A percentile compares a stretch with the other conserved stretches of the same genome.
phyloP scores from a whole-genome alignment of 2,329 filamentous ascomycete genomes.

The Coniochaeta ligniaria region DNA sequence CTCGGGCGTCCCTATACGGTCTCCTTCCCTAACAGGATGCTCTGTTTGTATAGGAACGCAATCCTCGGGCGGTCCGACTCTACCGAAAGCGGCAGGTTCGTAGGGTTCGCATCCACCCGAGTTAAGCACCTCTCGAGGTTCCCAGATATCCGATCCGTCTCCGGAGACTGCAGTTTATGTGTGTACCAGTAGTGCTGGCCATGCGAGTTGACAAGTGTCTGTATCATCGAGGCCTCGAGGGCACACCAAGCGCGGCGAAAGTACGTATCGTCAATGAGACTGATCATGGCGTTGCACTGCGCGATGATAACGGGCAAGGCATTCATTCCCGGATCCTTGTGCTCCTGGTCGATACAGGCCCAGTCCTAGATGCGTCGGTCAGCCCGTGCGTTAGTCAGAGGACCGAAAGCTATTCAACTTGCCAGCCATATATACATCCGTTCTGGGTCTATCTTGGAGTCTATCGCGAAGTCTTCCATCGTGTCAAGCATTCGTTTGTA shows the following conservation, averaged over 20 bases:
- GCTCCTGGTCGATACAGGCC: slow-evolving; percentile 28
- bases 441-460: slow-evolving; percentile 14
- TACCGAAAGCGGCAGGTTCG: not conserved
- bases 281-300: slow-evolving; percentile 31
- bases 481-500: slow-evolving; percentile 22
- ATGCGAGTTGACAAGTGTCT: slow-evolving; percentile 22
- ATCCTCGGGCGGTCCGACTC: not conserved
- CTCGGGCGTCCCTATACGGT: too few species aligned
- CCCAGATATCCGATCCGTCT: not conserved
- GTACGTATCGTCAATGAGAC: slow-evolving; percentile 25
- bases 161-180: not conserved
- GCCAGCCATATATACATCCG: slow-evolving; percentile 21
- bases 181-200: slow-evolving; percentile 22
- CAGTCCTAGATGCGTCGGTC: slow-evolving; percentile 19
- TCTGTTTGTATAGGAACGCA: not conserved
- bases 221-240: slow-evolving; percentile 24
- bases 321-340: slow-evolving; percentile 21
- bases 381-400: not conserved
- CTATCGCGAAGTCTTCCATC: slow-evolving; percentile 17
- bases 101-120: not conserved
- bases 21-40: not conserved
- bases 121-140: not conserved
- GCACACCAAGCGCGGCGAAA: slow-evolving; percentile 29
- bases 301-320: slow-evolving; percentile 28
- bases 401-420: slow-evolving; percentile 3